Conservation (phyloP, 1,284 basidiomycete species). For the Malassezia caprae region DNA sequence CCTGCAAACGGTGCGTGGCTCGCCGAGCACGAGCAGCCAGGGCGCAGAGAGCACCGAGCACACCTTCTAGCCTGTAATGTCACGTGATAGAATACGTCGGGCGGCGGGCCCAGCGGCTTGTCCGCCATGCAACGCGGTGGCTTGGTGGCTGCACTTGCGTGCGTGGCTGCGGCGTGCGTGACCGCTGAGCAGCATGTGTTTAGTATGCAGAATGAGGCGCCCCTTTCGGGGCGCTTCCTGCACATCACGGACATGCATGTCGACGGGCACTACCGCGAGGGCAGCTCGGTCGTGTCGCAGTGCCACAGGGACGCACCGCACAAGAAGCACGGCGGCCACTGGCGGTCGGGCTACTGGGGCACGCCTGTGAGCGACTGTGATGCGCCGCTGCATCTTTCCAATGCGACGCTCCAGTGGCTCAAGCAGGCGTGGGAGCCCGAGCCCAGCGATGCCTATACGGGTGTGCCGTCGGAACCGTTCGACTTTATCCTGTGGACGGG, state of each 20-base stretch:
- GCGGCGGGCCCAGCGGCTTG: neutral
- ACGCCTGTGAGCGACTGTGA: slow-evolving; percentile 64
- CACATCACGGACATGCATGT: slow-evolving; percentile 73
- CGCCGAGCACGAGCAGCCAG: slow-evolving; percentile 36
- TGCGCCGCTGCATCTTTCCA: slow-evolving; percentile 65
- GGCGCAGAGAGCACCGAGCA: slow-evolving; percentile 22
- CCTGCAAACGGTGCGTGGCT: slow-evolving; percentile 42
- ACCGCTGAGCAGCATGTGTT: slow-evolving; percentile 7
- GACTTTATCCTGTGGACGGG: slow-evolving; percentile 81
- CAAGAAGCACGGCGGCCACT: slow-evolving; percentile 24
- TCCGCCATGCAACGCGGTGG: neutral
- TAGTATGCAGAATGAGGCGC: neutral
- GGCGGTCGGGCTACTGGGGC: slow-evolving; percentile 47
- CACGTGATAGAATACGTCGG: neutral
- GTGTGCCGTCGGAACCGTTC: slow-evolving; percentile 51
- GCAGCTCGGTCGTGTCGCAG: slow-evolving; percentile 42
- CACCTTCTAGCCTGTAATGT: slow-evolving; percentile 3
- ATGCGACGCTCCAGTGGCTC: slow-evolving; percentile 70
- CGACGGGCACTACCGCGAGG: slow-evolving; percentile 59
- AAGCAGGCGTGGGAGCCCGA: slow-evolving; percentile 62
- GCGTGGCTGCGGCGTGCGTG: neutral
- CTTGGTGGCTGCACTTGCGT: neutral
- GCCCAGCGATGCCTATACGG: neutral
- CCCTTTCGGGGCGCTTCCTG: slow-evolving; percentile 62
- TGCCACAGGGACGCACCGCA: slow-evolving; percentile 33